phyloP scores from a whole-genome alignment of 176 grass and related monocot genomes.

The Juncus inflexus region DNA sequence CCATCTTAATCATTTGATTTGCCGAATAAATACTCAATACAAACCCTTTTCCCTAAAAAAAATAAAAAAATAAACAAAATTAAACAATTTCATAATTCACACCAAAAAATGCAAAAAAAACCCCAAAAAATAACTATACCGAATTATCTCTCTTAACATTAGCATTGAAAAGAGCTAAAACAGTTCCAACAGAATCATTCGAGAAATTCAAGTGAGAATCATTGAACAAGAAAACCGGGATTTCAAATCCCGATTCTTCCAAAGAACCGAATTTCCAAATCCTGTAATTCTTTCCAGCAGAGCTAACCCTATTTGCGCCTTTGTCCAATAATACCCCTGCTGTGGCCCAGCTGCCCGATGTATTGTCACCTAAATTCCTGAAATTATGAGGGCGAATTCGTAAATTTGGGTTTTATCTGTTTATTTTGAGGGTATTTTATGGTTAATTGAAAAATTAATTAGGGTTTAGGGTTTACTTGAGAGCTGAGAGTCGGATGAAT shows the following conservation, averaged over 20 bases:
- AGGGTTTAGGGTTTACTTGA: slow-evolving; percentile 37
- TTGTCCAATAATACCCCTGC: slow-evolving; percentile 68
- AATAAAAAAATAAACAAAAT: slow-evolving; percentile 24
- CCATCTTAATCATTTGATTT: slow-evolving; percentile 77
- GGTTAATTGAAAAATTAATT: slow-evolving; percentile 3
- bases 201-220: slow-evolving; percentile 68
- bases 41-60: slow-evolving; percentile 66
- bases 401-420: not conserved
- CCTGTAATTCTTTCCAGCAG: slow-evolving; percentile 59
- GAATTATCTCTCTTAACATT: slow-evolving; percentile 58
- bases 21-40: slow-evolving; percentile 64
- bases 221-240: slow-evolving; percentile 73
- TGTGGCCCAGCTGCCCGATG: slow-evolving; percentile 86
- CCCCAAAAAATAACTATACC: slow-evolving; percentile 39
- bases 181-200: slow-evolving; percentile 45
- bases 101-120: not conserved
- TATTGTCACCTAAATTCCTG: slow-evolving; percentile 34
- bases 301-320: slow-evolving; percentile 49
- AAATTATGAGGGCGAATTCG: not conserved
- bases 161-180: slow-evolving; percentile 80
- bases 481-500: slow-evolving; percentile 67
- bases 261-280: slow-evolving; percentile 81
- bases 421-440: not conserved
- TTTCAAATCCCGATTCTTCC: slow-evolving; percentile 51
- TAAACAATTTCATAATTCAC: not conserved